A percentile compares a stretch with the other conserved stretches of the same genome.
Conservation (phyloP, 768 basidiomycete genomes). For the Auricularia heimuer region DNA sequence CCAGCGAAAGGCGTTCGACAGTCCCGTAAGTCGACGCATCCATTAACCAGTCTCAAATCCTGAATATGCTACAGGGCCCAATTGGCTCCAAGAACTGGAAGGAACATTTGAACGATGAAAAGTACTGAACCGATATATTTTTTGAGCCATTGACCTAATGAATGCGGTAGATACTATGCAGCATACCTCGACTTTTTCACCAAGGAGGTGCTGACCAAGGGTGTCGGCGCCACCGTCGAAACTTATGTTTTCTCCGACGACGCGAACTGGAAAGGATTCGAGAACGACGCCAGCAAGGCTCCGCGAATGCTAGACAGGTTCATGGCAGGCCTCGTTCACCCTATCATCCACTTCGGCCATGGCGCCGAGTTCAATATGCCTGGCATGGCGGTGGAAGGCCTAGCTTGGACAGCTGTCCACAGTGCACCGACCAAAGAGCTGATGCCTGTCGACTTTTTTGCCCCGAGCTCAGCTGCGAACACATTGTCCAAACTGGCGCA, state of each 20-base stretch:
- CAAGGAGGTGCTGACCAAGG: slow-evolving; percentile 29
- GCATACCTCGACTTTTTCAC: slow-evolving; percentile 51
- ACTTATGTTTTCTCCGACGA: slow-evolving; percentile 48
- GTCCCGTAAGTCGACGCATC: slow-evolving; percentile 24
- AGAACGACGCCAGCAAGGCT: slow-evolving; percentile 16
- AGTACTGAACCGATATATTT: slow-evolving; percentile 20
- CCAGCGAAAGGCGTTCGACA: slow-evolving; percentile 29
- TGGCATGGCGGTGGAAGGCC: slow-evolving; percentile 53
- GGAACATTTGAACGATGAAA: slow-evolving; percentile 47
- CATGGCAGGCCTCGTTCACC: slow-evolving; percentile 48
- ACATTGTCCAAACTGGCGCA: neutral
- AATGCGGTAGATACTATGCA: slow-evolving; percentile 42
- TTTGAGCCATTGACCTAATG: too few species aligned
- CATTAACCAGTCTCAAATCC: neutral
- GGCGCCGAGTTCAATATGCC: slow-evolving; percentile 53
- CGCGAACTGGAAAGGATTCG: slow-evolving; percentile 31
- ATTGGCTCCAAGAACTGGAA: slow-evolving; percentile 41
- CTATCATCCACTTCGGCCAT: slow-evolving; percentile 54
- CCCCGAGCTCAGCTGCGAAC: neutral
- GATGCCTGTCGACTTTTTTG: slow-evolving; percentile 21
- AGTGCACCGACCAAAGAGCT: slow-evolving; percentile 25
- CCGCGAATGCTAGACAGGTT: slow-evolving; percentile 52
- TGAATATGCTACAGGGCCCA: slow-evolving; percentile 1
- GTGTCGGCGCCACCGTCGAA: slow-evolving; percentile 40
- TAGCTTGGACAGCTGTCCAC: slow-evolving; percentile 48